phyloP scores from a whole-genome alignment of 106 monocot species.

The Gastrodia elata region DNA sequence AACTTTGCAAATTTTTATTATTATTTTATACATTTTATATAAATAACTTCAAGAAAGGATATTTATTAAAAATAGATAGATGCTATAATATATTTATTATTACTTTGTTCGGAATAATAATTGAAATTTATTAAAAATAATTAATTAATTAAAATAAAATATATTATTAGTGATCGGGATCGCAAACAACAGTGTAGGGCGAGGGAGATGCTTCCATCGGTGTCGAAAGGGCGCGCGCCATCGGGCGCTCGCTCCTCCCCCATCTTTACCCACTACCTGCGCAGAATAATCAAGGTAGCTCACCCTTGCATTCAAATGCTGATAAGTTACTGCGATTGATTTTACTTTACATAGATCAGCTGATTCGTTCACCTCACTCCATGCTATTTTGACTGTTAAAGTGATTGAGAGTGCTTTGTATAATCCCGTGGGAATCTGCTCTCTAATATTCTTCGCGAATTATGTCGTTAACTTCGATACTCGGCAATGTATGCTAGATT shows the following conservation, averaged over 20 bases:
- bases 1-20: too few species aligned
- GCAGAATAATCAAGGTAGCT: conserved; percentile 65
- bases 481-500: not conserved
- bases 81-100: too few species aligned
- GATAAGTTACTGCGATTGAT: not conserved
- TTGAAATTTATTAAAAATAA: too few species aligned
- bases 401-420: not conserved
- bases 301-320: not conserved
- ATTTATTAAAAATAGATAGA: too few species aligned
- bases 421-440: not conserved
- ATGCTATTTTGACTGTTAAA: not conserved
- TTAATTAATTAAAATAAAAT: too few species aligned
- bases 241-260: conserved; percentile 35
- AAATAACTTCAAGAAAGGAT: too few species aligned
- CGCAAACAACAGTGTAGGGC: too few species aligned
- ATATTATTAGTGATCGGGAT: too few species aligned
- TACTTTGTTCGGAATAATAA: too few species aligned
- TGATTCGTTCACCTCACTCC: not conserved
- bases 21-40: too few species aligned
- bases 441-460: not conserved
- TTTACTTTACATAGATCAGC: not conserved
- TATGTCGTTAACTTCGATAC: not conserved
- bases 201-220: conserved; percentile 50
- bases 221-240: conserved; percentile 35
- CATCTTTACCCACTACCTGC: conserved; percentile 48